phyloP scores from a whole-genome alignment of 768 basidiomycete genomes.

The Sarcodon sp. region DNA sequence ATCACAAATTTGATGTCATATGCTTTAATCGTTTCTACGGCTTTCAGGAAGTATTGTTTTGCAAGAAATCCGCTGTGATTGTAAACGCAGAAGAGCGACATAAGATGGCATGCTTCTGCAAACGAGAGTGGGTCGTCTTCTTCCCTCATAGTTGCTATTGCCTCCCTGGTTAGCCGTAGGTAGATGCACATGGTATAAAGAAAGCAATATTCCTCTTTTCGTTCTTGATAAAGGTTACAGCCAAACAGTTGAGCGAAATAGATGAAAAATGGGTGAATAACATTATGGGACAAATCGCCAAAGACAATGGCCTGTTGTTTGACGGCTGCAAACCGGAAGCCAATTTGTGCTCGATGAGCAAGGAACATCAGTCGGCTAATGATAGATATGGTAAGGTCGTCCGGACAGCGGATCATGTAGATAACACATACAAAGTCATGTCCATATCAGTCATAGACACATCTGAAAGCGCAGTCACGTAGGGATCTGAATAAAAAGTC shows the following conservation, averaged over 20 bases:
- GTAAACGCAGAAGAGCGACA: neutral
- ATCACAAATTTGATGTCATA: neutral
- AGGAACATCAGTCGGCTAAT: slow-evolving; percentile 11
- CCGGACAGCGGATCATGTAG: neutral
- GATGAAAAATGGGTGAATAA: slow-evolving; percentile 11
- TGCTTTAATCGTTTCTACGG: neutral
- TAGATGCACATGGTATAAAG: neutral
- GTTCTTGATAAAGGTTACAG: slow-evolving; percentile 11
- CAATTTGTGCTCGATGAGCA: slow-evolving; percentile 11
- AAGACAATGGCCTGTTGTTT: slow-evolving; percentile 12
- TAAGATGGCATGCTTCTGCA: neutral
- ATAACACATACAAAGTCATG: slow-evolving; percentile 1
- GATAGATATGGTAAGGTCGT: neutral
- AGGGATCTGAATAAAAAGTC: too few relatives aligned
- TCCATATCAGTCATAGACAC: neutral
- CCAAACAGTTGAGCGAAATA: slow-evolving; percentile 13
- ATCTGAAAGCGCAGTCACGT: neutral
- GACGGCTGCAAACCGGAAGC: slow-evolving; percentile 7
- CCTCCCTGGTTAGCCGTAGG: neutral
- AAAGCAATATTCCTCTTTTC: neutral
- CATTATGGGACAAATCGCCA: slow-evolving; percentile 10
- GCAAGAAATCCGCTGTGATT: neutral
- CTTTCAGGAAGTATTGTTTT: neutral
- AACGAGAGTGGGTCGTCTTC: neutral
- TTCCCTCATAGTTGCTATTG: neutral